Percentiles rank a stretch among this genome's conserved stretches.
These are phyloP conservation scores for Venturia oleaginea DNA, from an alignment of 2,329 filamentous ascomycete species.

Conservation along the genomic window DNA sequence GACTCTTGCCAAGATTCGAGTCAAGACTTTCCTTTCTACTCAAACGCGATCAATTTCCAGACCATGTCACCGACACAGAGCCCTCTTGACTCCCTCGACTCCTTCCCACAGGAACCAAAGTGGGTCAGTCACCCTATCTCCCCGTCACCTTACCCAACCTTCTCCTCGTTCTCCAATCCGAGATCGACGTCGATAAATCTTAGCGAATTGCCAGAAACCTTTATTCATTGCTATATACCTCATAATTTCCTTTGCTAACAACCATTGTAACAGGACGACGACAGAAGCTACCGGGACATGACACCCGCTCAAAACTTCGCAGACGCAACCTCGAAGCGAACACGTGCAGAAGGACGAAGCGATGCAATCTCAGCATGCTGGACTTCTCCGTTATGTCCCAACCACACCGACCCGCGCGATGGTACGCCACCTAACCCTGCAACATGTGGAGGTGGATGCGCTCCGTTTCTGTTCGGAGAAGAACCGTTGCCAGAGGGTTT, in stretches of 20 bases:
- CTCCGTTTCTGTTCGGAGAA: constrained; percentile 29
- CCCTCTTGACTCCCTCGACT: not conserved
- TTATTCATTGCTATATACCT: not conserved
- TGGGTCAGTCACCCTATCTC: not conserved
- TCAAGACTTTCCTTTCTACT: not conserved
- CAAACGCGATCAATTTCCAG: not conserved
- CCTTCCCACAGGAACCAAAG: not conserved
- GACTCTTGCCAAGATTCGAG: not conserved
- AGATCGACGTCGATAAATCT: not conserved
- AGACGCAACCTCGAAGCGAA: not conserved
- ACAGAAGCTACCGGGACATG: not conserved
- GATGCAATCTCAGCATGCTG: constrained; percentile 33
- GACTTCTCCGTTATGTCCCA: constrained; percentile 33
- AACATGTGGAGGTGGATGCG: constrained; percentile 32
- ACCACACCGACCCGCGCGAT: constrained; percentile 25
- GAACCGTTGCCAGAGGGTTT: not conserved
- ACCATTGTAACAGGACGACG: not conserved
- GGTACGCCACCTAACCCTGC: constrained; percentile 31
- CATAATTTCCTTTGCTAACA: not conserved
- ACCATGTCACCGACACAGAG: not conserved
- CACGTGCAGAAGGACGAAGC: not conserved
- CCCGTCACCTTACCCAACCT: not conserved
- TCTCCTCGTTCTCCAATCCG: not conserved
- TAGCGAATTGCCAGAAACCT: not conserved
- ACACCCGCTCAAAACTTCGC: not conserved